Base-by-base conservation (phyloP, 2,329 filamentous ascomycete species). In the Pseudogymnoascus sp. region DNA sequence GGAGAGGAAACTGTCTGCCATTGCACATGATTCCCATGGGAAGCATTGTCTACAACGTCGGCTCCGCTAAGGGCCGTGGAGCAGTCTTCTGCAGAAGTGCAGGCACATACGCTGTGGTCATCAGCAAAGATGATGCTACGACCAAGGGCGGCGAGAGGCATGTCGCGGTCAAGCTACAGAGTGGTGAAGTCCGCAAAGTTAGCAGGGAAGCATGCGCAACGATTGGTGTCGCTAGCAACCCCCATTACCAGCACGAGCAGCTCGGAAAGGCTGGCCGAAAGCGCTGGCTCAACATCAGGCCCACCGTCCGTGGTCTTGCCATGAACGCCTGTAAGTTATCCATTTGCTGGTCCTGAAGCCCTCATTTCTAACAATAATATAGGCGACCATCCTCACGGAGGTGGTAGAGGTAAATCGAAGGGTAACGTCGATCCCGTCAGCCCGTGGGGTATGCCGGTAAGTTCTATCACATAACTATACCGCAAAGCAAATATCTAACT, bases 401-500 rank as follows among this genome's bases (percentile, higher is more conserved):
- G 95, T 89, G 95, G 95, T 78, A 87, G 96, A 83, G 95, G 95
- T 80, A 99, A 99, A 80, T 97, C 92, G 63, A 99, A 99, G 90
- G 92, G 95, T 86, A 96, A 97, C 74, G 87, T 93, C 65, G 83
- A 96, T 74, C 95, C 96, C 35, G 91, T 95, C 70, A 96, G 91
- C 78, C 95, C 95, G 64, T 99, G 96, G 95, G 95, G 96, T 75
- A 88, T 87, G 74, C 93, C 91, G 73, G 92, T 96, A 88, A 79
- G 91, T 85, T 68, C 59, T 58, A 21, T 38, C 37, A 18, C 18
- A 18, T 18, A 18, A 18, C 18, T 18, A 18, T 18, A 18, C 18
- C 18, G 18, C 18, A 18, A 18, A 18, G 18, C 18, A 18, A 6
- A 28, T 41, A 37, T 64, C 74, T 79, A 65, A 79, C 69, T 55